Base-by-base conservation (phyloP, 345 rosid species). In the Conringia planisiliqua region DNA sequence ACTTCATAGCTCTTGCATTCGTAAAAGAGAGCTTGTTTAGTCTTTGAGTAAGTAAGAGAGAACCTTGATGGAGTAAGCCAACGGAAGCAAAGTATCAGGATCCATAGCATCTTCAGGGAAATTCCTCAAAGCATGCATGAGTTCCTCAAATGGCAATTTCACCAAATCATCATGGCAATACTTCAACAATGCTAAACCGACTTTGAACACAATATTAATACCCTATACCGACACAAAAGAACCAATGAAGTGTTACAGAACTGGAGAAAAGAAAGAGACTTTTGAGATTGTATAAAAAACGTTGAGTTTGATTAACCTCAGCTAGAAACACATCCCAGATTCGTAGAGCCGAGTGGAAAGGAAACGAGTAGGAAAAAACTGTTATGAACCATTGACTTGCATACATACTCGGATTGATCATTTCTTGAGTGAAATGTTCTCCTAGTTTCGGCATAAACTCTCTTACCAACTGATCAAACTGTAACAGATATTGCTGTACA, bases 361-460 rank as follows among this genome's bases (percentile, higher is more conserved):
- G 99, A 80, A 95, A 89, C 10, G 99, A 95, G 79, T 90, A 92
- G 0, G 98, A 83, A 74, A 95, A 95, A 39, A 95, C 97, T 3
- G 99, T 95, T 68, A 95, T 92, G 88, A 95, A 95, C 98, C 99
- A 95, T 68, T 95, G 98, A 65, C 98, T 95, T 36, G 94, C 98
- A 74, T 95, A 95, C 99, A 95, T 95, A 80, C 98, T 95, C 62
- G 99, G 97, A 82, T 90, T 95, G 75, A 95, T 92, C 97, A 89
- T 90, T 86, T 95, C 94, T 58, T 77, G 78, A 71, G 81, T 80
- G 78, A 92, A 95, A 77, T 95, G 98, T 76, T 88, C 92, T 74
- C 99, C 97, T 47, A 95, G 82, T 78, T 89, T 92, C 2, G 99
- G 99, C 88, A 95, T 77, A 26, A 85, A 82, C 82, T 90, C 97